phyloP scores from a whole-genome alignment of 495 filamentous ascomycete species.

The Aspergillus olivimuriae region DNA sequence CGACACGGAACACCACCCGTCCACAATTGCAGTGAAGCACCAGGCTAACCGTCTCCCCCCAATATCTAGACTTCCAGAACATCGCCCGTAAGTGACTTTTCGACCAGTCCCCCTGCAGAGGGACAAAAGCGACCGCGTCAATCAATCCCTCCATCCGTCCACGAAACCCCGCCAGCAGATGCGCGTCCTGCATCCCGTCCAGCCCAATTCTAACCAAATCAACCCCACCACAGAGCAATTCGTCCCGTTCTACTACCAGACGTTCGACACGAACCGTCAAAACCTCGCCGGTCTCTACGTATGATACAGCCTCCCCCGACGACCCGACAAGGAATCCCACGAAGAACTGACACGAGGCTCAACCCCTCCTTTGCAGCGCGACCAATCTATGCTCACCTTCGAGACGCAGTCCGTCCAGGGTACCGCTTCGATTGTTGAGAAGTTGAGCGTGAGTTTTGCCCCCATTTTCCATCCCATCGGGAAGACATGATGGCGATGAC shows the following conservation, averaged over 20 bases:
- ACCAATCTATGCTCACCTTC: conserved; percentile 89
- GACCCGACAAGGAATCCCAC: too few relatives aligned
- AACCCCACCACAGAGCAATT: conserved; percentile 59
- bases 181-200: neutral
- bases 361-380: too few relatives aligned
- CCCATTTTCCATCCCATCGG: too few relatives aligned
- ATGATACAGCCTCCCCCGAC: conserved; percentile 15
- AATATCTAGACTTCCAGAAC: conserved; percentile 39
- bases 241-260: conserved; percentile 79
- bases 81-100: conserved; percentile 48
- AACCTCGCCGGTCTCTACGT: conserved; percentile 72
- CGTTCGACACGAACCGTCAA: conserved; percentile 65
- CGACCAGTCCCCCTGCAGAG: too few relatives aligned
- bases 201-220: conserved; percentile 14
- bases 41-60: conserved; percentile 14
- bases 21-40: neutral
- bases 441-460: conserved; percentile 57
- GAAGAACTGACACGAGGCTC: too few relatives aligned
- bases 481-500: neutral
- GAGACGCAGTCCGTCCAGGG: conserved; percentile 60
- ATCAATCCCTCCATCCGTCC: too few relatives aligned
- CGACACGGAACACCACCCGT: neutral
- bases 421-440: conserved; percentile 57
- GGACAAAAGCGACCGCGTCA: too few relatives aligned
- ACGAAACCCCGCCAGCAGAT: too few relatives aligned